Percentiles rank a stretch among this genome's conserved stretches.
These are phyloP conservation scores for Fraxinus paxiana DNA, from an alignment of 305 asterid species.

Conservation along the genomic window DNA sequence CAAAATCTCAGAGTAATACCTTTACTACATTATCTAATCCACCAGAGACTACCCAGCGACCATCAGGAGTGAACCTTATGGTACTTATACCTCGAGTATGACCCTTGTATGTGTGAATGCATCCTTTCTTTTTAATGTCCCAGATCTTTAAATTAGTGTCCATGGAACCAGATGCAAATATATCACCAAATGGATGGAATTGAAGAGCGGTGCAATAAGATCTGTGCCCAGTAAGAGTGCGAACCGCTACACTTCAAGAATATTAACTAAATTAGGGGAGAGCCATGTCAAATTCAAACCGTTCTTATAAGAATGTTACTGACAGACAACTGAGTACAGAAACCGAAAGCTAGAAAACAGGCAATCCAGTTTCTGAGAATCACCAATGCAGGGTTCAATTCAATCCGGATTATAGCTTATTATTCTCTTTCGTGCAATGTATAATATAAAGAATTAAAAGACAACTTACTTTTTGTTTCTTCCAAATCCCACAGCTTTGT, in stretches of 20 bases:
- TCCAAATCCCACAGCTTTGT: slow-evolving; percentile 96
- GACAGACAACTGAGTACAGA: slow-evolving; percentile 10
- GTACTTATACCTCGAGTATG: slow-evolving; percentile 93
- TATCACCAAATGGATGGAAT: slow-evolving; percentile 98
- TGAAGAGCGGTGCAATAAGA: slow-evolving; percentile 94
- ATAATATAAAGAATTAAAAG: slow-evolving; percentile 15
- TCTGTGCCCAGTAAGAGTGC: slow-evolving; percentile 94
- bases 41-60: slow-evolving; percentile 99
- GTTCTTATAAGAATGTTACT: slow-evolving; percentile 1
- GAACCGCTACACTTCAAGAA: slow-evolving; percentile 80
- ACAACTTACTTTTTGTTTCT: slow-evolving; percentile 78
- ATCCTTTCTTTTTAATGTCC: slow-evolving; percentile 98
- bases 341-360: not conserved
- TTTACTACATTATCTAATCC: slow-evolving; percentile 92
- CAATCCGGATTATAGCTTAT: not conserved
- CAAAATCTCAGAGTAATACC: slow-evolving; percentile 43
- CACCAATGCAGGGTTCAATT: slow-evolving; percentile 4
- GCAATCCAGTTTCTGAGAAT: not conserved
- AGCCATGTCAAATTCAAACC: slow-evolving; percentile 7
- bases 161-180: slow-evolving; percentile 99
- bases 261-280: slow-evolving; percentile 41
- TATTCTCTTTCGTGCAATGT: not conserved
- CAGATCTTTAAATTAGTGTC: slow-evolving; percentile 92
- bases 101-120: slow-evolving; percentile 94
- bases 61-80: slow-evolving; percentile 91